Conservation (phyloP, 768 basidiomycete genomes). For the Trametes cingulata region DNA sequence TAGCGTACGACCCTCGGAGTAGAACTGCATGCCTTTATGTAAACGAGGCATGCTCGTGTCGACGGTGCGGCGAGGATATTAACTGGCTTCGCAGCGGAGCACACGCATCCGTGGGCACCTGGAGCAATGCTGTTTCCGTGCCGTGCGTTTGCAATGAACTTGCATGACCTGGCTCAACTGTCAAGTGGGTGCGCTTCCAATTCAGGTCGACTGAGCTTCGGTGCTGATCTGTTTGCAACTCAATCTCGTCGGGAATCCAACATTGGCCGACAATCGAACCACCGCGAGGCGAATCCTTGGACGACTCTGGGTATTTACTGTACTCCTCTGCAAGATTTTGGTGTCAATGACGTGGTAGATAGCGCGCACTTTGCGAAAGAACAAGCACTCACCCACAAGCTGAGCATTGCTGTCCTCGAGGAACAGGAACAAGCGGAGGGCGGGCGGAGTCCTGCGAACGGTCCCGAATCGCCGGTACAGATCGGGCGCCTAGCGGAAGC, state of each 20-base stretch:
- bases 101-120: neutral
- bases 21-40: slow-evolving; percentile 15
- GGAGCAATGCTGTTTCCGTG: slow-evolving; percentile 12
- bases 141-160: neutral
- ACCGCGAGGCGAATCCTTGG: neutral
- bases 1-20: slow-evolving; percentile 1
- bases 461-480: neutral
- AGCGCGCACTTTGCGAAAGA: no score
- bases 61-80: slow-evolving; percentile 11
- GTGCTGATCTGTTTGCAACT: slow-evolving; percentile 12
- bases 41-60: slow-evolving; percentile 17
- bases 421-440: neutral
- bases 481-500: slow-evolving; percentile 4
- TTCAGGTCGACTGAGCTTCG: slow-evolving; percentile 5
- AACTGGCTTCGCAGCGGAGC: slow-evolving; percentile 1
- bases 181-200: neutral
- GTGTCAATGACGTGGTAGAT: no score
- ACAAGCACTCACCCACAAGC: neutral
- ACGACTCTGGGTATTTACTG: neutral
- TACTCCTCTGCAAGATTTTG: no score
- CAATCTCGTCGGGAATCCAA: slow-evolving; percentile 6
- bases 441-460: neutral
- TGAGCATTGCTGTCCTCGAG: neutral
- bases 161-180: slow-evolving; percentile 8
- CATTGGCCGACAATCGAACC: neutral